Percentiles rank a stretch among this genome's conserved stretches.
Evolutionary conservation across 306 rosid genomes (phyloP).

Genomic region (Fagus sylvatica): DNA sequence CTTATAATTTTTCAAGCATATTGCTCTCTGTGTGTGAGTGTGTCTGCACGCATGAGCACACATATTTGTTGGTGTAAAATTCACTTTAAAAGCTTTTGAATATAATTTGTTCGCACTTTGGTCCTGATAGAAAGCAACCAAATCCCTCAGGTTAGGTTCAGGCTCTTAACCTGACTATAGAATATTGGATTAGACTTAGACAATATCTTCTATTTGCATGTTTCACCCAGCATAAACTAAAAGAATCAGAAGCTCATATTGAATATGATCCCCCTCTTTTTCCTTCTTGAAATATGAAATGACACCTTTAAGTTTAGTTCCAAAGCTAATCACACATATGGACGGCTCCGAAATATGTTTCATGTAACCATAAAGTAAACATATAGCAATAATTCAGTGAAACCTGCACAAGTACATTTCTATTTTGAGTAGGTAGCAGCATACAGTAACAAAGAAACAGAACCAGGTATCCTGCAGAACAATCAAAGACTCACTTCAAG

Average conservation of each 20-base stretch:
- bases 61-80: neutral
- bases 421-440: slow-evolving; percentile 2
- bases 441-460: slow-evolving; percentile 31
- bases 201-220: neutral
- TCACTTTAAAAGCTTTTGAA: neutral
- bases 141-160: neutral
- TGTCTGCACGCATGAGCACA: too few species aligned
- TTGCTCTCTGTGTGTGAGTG: neutral
- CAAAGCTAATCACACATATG: neutral
- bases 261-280: neutral
- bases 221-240: neutral
- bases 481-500: slow-evolving; percentile 69
- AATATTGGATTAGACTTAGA: neutral
- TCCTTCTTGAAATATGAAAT: neutral
- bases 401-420: neutral
- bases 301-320: neutral
- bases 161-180: neutral
- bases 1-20: neutral
- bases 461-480: slow-evolving; percentile 11
- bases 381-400: neutral
- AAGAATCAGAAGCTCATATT: neutral
- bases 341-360: neutral
- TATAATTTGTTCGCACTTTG: neutral
- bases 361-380: neutral
- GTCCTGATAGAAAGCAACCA: neutral